Percentiles rank a stretch among this genome's conserved stretches.
Evolutionary conservation across 768 basidiomycete species (phyloP).

Genomic region (Cystofilobasidium ferigula): DNA sequence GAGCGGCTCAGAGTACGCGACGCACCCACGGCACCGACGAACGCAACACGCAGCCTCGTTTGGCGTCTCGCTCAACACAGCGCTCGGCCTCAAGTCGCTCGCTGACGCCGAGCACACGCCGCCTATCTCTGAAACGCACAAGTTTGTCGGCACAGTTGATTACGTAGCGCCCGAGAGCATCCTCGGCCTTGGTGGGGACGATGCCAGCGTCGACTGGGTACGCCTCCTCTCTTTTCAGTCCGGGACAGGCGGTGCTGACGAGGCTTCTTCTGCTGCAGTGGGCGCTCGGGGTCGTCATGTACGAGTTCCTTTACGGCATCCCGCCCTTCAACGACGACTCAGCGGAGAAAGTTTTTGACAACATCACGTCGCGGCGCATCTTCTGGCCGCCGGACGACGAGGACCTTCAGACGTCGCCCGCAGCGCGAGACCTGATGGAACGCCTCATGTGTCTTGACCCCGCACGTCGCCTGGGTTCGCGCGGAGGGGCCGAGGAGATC

Average conservation of each 20-base stretch:
- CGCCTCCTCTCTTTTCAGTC: slow-evolving; percentile 34
- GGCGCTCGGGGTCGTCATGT: slow-evolving; percentile 95
- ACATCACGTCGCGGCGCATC: slow-evolving; percentile 84
- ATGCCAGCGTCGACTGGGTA: slow-evolving; percentile 95
- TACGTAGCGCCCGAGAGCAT: slow-evolving; percentile 78
- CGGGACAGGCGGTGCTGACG: slow-evolving; percentile 25
- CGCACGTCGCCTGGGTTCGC: slow-evolving; percentile 62
- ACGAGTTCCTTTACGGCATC: slow-evolving; percentile 92
- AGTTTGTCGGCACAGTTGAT: slow-evolving; percentile 95
- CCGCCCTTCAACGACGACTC: slow-evolving; percentile 97
- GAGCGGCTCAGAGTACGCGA: slow-evolving; percentile 40
- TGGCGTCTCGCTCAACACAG: slow-evolving; percentile 70
- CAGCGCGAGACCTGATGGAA: slow-evolving; percentile 82
- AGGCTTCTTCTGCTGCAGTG: slow-evolving; percentile 48
- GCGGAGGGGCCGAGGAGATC: slow-evolving; percentile 85
- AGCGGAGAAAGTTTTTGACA: slow-evolving; percentile 95
- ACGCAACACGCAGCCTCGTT: slow-evolving; percentile 48
- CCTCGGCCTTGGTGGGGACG: slow-evolving; percentile 86
- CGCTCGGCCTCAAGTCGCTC: slow-evolving; percentile 40
- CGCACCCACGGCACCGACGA: neutral
- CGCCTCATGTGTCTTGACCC: slow-evolving; percentile 73
- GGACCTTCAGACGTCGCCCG: slow-evolving; percentile 58
- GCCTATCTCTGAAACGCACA: slow-evolving; percentile 58
- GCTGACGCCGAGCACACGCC: slow-evolving; percentile 29
- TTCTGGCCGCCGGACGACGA: slow-evolving; percentile 95